Conservation (phyloP, 352 stramenopile genomes). For the Phytophthora pisi region DNA sequence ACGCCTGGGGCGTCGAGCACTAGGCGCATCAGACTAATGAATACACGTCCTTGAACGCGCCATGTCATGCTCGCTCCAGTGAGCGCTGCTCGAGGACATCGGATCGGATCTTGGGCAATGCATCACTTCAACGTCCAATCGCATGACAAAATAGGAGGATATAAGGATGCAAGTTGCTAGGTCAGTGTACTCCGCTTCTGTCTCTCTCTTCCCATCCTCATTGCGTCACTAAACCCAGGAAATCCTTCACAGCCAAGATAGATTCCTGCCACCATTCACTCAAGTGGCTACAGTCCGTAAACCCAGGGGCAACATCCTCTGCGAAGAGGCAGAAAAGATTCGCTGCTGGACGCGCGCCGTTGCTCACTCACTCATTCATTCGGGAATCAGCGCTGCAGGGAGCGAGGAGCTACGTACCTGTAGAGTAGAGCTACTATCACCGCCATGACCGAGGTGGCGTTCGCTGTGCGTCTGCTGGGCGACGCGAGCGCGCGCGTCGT, state of each 20-base stretch:
- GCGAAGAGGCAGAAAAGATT: background rate
- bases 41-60: too few relatives aligned
- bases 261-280: too few relatives aligned
- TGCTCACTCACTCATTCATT: constrained; percentile 3
- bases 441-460: constrained; percentile 36
- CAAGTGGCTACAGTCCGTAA: background rate
- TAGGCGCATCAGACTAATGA: background rate
- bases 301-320: background rate
- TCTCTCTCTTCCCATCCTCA: background rate
- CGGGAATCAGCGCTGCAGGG: constrained; percentile 2
- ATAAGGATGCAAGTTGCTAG: background rate
- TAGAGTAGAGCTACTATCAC: background rate
- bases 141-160: background rate
- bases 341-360: background rate
- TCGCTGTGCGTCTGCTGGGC: constrained; percentile 44
- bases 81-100: too few relatives aligned
- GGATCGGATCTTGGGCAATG: background rate
- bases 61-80: too few relatives aligned
- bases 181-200: background rate
- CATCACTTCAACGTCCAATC: background rate
- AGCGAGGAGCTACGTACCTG: background rate
- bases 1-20: constrained; percentile 30
- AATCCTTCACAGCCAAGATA: background rate
- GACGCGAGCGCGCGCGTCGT: constrained; percentile 37
- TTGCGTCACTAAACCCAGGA: background rate